Evolutionary conservation across 139 green algal species (phyloP).

Genomic region (Auxenochlorella protothecoides): DNA sequence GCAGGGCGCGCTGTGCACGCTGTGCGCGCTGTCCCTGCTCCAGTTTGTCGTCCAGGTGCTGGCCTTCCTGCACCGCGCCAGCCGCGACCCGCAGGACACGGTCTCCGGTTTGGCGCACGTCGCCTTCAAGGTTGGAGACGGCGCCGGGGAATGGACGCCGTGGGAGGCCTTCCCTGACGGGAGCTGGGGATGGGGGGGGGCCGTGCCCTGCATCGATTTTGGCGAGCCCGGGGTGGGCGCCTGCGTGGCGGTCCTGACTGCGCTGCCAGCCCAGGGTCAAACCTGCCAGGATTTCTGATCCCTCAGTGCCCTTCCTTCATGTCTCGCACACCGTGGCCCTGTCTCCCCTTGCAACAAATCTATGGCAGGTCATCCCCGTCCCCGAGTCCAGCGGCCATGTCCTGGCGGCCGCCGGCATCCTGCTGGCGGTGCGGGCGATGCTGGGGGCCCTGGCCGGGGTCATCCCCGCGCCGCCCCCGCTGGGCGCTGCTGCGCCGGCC

Average conservation of each 20-base stretch:
- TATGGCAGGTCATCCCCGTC: conserved; percentile 13
- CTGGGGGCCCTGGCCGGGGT: conserved; percentile 9
- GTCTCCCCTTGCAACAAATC: no score
- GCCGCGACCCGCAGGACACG: conserved; percentile 10
- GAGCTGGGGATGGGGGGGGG: no score
- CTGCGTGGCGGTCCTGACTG: no score
- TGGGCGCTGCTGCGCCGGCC: background rate
- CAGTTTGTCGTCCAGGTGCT: conserved; percentile 17
- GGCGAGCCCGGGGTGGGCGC: no score
- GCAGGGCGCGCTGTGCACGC: conserved; percentile 4
- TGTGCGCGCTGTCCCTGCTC: conserved; percentile 9
- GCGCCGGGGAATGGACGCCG: no score
- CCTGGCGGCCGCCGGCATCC: conserved; percentile 12
- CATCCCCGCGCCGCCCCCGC: conserved; percentile 4
- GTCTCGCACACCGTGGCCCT: no score
- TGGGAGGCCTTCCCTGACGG: no score
- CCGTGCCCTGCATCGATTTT: no score
- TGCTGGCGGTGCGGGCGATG: conserved; percentile 9
- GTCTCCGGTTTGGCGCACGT: conserved; percentile 9
- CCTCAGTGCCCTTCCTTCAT: no score
- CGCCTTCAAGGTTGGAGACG: conserved; percentile 5
- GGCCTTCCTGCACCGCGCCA: conserved; percentile 8
- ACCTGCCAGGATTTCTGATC: no score
- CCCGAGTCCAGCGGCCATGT: conserved; percentile 11
- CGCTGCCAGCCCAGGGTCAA: no score